phyloP scores from a whole-genome alignment of 257 asterid species.

The Ballota nigra region DNA sequence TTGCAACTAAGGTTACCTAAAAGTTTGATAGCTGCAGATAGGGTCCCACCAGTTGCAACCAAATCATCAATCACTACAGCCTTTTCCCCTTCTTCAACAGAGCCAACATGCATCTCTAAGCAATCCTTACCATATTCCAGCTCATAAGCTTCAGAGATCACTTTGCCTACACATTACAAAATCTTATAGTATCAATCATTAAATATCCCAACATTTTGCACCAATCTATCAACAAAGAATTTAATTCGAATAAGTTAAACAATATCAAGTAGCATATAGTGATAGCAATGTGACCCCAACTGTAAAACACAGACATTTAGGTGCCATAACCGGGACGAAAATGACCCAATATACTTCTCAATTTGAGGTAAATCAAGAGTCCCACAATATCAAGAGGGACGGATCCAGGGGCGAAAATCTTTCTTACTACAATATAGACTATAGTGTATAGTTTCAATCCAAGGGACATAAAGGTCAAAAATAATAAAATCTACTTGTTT shows the following conservation, averaged over 20 bases:
- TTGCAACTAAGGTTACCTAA: conserved; percentile 39
- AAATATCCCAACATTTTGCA: not conserved
- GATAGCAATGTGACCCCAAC: no score
- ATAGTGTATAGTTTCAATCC: no score
- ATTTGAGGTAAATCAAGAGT: no score
- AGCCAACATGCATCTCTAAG: conserved; percentile 75
- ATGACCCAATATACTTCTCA: not conserved
- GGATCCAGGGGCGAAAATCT: no score
- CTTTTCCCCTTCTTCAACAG: conserved; percentile 59
- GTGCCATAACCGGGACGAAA: not conserved
- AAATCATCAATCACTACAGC: conserved; percentile 74
- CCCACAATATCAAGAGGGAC: no score
- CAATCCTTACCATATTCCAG: conserved; percentile 81
- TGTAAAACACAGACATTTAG: no score
- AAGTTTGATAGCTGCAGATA: conserved; percentile 73
- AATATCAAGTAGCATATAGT: not conserved
- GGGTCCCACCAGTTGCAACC: conserved; percentile 89
- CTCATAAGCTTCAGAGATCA: conserved; percentile 59
- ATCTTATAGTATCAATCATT: not conserved
- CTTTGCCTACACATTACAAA: conserved; percentile 46
- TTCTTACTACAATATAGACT: no score
- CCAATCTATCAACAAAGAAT: not conserved
- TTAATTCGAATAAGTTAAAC: not conserved
- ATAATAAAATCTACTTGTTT: no score
- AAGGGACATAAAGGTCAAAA: no score